Base-by-base conservation (phyloP, 306 rosid genomes). In the Vigna hirtella region DNA sequence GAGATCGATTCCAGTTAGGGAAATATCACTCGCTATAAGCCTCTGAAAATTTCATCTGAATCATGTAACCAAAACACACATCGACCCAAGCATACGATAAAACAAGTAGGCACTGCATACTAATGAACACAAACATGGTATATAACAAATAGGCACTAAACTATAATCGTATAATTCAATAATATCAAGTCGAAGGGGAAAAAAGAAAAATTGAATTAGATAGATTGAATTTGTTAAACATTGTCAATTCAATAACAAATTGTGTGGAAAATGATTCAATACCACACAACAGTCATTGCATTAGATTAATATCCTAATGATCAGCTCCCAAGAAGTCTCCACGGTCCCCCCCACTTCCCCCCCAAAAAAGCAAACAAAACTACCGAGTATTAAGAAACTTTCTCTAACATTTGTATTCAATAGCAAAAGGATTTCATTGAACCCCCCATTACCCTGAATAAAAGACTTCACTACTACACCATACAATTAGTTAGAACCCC, bases 401-500 rank as follows among this genome's bases (percentile, higher is more conserved):
- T 79, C 73, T 68, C 79, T 66, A 67, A n/a, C 78, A 66, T 79
- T 55, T 8, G 66, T 55, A 72, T 59, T 50, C 42, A 78, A 62
- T 42, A 79, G 71, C 17, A 49, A 56, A 28, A 68, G 79, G 68
- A 70, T 68, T 36, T 53, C 4, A 15, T 0, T 14, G 32, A 52
- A 28, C 77, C 52, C 49, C 52, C 55, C n/a, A 30, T 45, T 45
- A 22, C 49, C 26, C 18, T 49, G 32, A 80, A 75, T 48, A 52
- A 64, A 78, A 57, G 36, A 22, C 26, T 55, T n/a, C 26, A 40
- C 18, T 53, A 43, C 77, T 80, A 83, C 85, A 68, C 61, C 78
- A 72, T 28, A 63, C 55, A 75, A 56, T 3, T 17, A 32, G 87
- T 81, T 85, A 86, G 86, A 78, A 64, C 28, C 17, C 80, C 83